Conservation (phyloP, 176 grass and related monocot genomes). For the Urochloa ruziziensis region DNA sequence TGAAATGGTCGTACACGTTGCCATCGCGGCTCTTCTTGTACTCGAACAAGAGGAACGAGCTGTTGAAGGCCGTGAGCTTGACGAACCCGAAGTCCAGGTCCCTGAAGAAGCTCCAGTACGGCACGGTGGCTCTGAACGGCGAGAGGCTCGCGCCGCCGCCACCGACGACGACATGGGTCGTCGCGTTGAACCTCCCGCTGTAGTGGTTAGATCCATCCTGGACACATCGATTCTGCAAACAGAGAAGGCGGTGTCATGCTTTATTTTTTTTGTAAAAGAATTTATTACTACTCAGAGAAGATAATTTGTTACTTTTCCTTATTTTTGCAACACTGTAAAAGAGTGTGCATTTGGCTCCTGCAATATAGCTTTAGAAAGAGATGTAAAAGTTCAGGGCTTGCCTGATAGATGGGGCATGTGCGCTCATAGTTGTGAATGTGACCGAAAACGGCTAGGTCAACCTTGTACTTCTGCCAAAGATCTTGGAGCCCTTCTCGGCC, state of each 20-base stretch:
- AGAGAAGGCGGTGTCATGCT: neutral
- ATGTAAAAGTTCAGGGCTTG: neutral
- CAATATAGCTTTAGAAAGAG: neutral
- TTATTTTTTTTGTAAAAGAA: neutral
- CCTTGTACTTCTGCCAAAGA: slow-evolving; percentile 23
- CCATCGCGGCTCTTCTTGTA: slow-evolving; percentile 87
- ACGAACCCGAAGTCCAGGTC: slow-evolving; percentile 67
- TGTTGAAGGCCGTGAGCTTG: slow-evolving; percentile 85
- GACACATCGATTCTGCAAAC: slow-evolving; percentile 60
- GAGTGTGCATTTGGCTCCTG: neutral
- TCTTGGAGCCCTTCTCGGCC: slow-evolving; percentile 20
- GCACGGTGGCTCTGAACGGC: neutral
- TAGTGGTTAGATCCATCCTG: slow-evolving; percentile 55
- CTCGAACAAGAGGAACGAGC: slow-evolving; percentile 63
- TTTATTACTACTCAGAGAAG: neutral
- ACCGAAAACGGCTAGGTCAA: slow-evolving; percentile 2
- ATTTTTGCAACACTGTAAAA: no score
- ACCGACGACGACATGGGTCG: slow-evolving; percentile 70
- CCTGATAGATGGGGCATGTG: slow-evolving; percentile 28
- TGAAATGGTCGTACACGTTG: slow-evolving; percentile 70
- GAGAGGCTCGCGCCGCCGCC: slow-evolving; percentile 53
- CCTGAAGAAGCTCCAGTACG: slow-evolving; percentile 65
- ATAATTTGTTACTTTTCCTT: neutral
- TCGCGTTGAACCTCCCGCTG: slow-evolving; percentile 54
- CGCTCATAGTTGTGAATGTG: slow-evolving; percentile 29